Base-by-base conservation (phyloP, 2,329 filamentous ascomycete genomes). In the Nigrospora oryzae region DNA sequence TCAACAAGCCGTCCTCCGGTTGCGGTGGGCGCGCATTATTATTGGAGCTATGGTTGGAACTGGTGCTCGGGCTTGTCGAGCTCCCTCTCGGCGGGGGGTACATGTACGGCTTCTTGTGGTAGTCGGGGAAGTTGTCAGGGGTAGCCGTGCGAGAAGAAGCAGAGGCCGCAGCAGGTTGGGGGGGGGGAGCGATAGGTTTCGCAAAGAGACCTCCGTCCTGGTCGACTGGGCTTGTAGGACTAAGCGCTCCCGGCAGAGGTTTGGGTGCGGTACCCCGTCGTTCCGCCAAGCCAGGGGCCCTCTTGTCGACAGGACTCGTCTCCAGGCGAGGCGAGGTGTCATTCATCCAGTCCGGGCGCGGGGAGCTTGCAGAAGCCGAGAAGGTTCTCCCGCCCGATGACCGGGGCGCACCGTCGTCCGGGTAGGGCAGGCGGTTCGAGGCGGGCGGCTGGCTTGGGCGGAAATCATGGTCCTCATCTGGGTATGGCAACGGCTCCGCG, bases 121-220 rank as follows among this genome's bases (percentile, higher is more conserved):
- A 78, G 45, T 59, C 63, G n/a, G 69, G 67, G 50, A 72, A 71
- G 45, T 63, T 64, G 44, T 60, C 66, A 12, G 68, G 64, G 35
- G 68, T 28, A 28, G 23, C 23, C 23, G 23, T 28, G 23, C 23
- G 23, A 28, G 23, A 28, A 28, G 23, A 5, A 28, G 23, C 23
- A 28, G 23, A 28, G 10, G 23, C 61, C 42, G 62, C 65, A 35
- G 68, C 61, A 6, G 52, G 64, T 48, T 57, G 66, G 49, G 61
- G 67, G 49, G 65, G 66, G 67, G 69, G 54, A 69, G 71, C 52
- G 41, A 80, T 55, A 7, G 77, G 77, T 56, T 81, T 82, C 49
- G 87, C 84, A 62, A 94, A 94, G 43, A 95, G 69, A n/a, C 80
- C 85, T 45, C 89, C 83, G 56, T 83, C 84, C 50, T 93, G 86